These are phyloP conservation scores for Trichoderma arundinaceum DNA, from an alignment of 2,329 filamentous ascomycete species.

Conservation along the genomic window DNA sequence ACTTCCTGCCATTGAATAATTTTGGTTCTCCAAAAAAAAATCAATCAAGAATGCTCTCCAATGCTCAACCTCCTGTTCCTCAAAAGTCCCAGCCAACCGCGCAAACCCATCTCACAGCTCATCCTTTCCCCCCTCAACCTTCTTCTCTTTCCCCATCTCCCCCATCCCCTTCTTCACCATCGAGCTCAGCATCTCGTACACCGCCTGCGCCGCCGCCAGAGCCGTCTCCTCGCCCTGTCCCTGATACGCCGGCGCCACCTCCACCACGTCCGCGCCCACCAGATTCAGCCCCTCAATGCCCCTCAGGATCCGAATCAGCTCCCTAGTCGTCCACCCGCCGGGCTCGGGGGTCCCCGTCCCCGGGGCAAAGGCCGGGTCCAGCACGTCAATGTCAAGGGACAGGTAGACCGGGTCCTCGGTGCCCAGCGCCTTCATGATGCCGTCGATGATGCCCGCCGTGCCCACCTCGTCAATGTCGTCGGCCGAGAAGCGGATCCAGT, in stretches of 20 bases:
- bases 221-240: slow-evolving; percentile 79
- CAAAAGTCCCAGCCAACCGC: no score
- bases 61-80: no score
- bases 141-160: slow-evolving; percentile 47
- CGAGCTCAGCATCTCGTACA: slow-evolving; percentile 82
- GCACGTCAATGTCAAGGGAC: slow-evolving; percentile 80
- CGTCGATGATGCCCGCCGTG: slow-evolving; percentile 68
- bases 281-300: slow-evolving; percentile 84
- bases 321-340: slow-evolving; percentile 88
- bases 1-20: neutral
- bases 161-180: slow-evolving; percentile 64
- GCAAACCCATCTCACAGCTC: slow-evolving; percentile 45
- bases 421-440: slow-evolving; percentile 74
- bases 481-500: slow-evolving; percentile 77
- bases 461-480: slow-evolving; percentile 90
- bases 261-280: slow-evolving; percentile 88
- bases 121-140: slow-evolving; percentile 43
- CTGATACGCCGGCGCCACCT: slow-evolving; percentile 83
- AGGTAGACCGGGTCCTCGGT: slow-evolving; percentile 81
- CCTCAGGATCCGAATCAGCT: slow-evolving; percentile 81
- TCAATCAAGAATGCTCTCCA: no score
- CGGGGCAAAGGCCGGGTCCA: slow-evolving; percentile 72
- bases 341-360: slow-evolving; percentile 89
- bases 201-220: slow-evolving; percentile 81
- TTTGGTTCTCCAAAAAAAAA: no score